Base-by-base conservation (phyloP, 164 flowering plant genomes). In the Vitis cinerea region DNA sequence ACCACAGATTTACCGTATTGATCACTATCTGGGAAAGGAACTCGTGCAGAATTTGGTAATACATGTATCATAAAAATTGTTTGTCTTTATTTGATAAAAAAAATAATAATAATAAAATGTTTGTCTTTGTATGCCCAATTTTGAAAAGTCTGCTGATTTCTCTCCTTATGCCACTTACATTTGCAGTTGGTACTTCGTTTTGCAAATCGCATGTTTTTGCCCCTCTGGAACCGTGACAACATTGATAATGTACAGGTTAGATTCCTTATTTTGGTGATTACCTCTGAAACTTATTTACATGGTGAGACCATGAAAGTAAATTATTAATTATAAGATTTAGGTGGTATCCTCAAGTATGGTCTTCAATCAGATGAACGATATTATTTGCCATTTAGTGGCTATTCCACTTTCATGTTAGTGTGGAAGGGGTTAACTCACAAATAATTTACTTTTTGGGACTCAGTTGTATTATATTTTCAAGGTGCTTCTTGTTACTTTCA, bases 21-120 rank as follows among this genome's bases (percentile, higher is more conserved):
- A 96, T 86, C 99, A 96, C 83, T 96, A 96, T 73, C 72, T 96
- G 80, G 99, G 99, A 69, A 96, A 96, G 79, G 99, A 96, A 72
- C 82, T 96, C 76, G 99, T 96, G 79, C 99, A 96, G 76, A 96
- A 96, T 80, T 65, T 95, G 97, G 99, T 95, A 93, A 79, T 55
- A 49, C 52, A 68, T 68, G 56, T 6, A 23, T 66, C 30, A 10
- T 59, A 12, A 14, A 23, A 8, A 10, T 15, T 50, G 57, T 65
- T 37, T 13, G 15, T 60, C 10, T 56, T 50, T 10, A 23, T 23
- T 2, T 23, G 27, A 23, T 23, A 23, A 23, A 23, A 23, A 23
- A 23, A 23, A 23, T 1, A 23, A 23, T 1, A 23, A 23, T 1
- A 23, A 23, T 1, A 23, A 23, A 23, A 23, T 23, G 17, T 70